A percentile compares a stretch with the other conserved stretches of the same genome.
Conservation (phyloP, 768 basidiomycete genomes). For the Thelephora ganbajun region DNA sequence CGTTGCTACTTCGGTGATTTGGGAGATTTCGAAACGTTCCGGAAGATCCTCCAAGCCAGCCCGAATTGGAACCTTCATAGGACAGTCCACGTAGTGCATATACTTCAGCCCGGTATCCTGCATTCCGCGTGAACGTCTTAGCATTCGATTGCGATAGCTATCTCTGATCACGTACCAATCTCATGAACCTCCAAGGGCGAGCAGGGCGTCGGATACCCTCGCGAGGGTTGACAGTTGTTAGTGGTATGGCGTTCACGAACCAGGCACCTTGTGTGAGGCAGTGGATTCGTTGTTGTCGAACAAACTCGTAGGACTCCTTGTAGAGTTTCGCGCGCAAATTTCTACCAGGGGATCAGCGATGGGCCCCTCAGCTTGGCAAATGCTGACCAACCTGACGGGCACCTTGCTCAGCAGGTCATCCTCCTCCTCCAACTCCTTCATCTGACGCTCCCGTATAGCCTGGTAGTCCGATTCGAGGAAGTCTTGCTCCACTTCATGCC, state of each 20-base stretch:
- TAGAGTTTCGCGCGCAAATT: conserved; percentile 76
- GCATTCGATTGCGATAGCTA: neutral
- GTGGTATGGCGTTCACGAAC: conserved; percentile 72
- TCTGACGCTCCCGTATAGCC: conserved; percentile 74
- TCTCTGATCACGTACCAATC: conserved; percentile 38
- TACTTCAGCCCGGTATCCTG: conserved; percentile 71
- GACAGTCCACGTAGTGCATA: conserved; percentile 76
- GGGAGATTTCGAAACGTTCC: conserved; percentile 69
- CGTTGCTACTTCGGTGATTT: conserved; percentile 69
- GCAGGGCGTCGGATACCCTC: conserved; percentile 42
- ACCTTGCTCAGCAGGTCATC: conserved; percentile 80
- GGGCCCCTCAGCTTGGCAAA: neutral
- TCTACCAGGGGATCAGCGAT: conserved; percentile 22
- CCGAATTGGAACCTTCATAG: conserved; percentile 65
- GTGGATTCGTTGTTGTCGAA: conserved; percentile 77
- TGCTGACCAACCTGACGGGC: conserved; percentile 56
- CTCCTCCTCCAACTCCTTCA: conserved; percentile 80
- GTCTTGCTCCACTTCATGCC: conserved; percentile 76
- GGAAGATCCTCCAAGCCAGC: conserved; percentile 79
- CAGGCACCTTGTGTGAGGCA: conserved; percentile 84
- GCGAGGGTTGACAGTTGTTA: conserved; percentile 26
- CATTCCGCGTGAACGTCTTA: neutral
- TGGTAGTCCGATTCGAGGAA: conserved; percentile 77
- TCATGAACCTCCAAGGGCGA: conserved; percentile 76
- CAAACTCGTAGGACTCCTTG: conserved; percentile 84